Conservation (phyloP, 1,284 basidiomycete genomes). For the Melanopsichium pennsylvanicum region DNA sequence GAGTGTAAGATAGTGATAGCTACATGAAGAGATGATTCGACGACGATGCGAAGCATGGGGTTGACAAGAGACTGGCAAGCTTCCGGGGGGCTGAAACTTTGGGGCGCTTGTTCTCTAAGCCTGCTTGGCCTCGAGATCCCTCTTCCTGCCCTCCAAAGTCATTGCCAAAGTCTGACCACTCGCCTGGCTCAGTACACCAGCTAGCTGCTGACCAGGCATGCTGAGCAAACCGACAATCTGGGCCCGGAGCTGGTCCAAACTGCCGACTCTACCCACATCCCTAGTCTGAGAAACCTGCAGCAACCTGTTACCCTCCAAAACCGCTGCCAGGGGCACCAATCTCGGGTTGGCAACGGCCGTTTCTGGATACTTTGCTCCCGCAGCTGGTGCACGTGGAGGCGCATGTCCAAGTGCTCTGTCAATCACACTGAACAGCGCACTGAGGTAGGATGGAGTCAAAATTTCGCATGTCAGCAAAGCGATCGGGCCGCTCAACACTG, state of each 20-base stretch:
- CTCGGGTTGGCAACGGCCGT: conserved; percentile 45
- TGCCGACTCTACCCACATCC: conserved; percentile 50
- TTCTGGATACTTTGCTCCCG: conserved; percentile 9
- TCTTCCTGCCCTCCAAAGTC: conserved; percentile 57
- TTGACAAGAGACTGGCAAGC: too few species aligned
- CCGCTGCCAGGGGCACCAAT: conserved; percentile 51
- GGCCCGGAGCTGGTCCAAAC: conserved; percentile 47
- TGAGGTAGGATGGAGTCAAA: conserved; percentile 53
- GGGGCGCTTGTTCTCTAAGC: too few species aligned
- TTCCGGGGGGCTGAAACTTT: too few species aligned
- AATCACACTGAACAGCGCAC: conserved; percentile 49
- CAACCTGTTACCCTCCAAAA: conserved; percentile 49
- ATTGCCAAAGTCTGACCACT: conserved; percentile 49
- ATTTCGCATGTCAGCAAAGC: conserved; percentile 55
- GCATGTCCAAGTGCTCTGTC: conserved; percentile 49
- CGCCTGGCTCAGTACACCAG: conserved; percentile 50
- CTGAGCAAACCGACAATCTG: conserved; percentile 63
- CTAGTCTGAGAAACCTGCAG: conserved; percentile 50
- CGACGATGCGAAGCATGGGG: too few species aligned
- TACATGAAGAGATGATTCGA: background rate
- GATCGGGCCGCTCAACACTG: conserved; percentile 52
- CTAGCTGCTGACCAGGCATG: conserved; percentile 53
- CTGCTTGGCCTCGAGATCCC: conserved; percentile 53
- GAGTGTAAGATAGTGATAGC: background rate
- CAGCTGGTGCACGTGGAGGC: conserved; percentile 26